Evolutionary conservation across 1,139 yeast genomes (phyloP).

Genomic region (Geotrichum cucujoidarum): DNA sequence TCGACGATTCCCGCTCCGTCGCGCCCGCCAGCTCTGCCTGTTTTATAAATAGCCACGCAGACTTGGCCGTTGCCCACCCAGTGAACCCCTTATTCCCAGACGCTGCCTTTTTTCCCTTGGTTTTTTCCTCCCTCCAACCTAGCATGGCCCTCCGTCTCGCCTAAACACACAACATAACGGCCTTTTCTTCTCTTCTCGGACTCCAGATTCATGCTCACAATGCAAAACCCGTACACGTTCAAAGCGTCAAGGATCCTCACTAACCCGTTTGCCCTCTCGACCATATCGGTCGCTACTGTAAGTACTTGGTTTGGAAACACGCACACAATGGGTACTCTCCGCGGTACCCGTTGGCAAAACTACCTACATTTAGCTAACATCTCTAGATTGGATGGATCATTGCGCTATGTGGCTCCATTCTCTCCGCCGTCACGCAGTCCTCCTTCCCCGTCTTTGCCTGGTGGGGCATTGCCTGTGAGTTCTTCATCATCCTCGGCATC

Average conservation of each 20-base stretch:
- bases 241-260: slow-evolving; percentile 29
- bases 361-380: slow-evolving; percentile 1
- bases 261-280: slow-evolving; percentile 41
- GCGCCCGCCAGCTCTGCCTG: too few relatives aligned
- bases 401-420: slow-evolving; percentile 80
- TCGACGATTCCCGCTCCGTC: too few relatives aligned
- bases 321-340: not conserved
- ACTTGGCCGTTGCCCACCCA: too few relatives aligned
- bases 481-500: slow-evolving; percentile 53
- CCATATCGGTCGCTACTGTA: slow-evolving; percentile 34
- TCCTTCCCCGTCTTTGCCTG: slow-evolving; percentile 78
- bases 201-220: not conserved
- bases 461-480: slow-evolving; percentile 94
- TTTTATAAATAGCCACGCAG: too few relatives aligned
- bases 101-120: too few relatives aligned
- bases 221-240: not conserved
- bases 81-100: too few relatives aligned
- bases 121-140: not conserved
- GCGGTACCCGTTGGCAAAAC: too few relatives aligned
- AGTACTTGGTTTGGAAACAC: slow-evolving; percentile 5
- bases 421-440: slow-evolving; percentile 41
- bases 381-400: slow-evolving; percentile 60
- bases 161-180: not conserved
- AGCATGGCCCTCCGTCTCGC: not conserved
- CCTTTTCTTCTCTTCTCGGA: too few relatives aligned